phyloP scores from a whole-genome alignment of 805 yeast species.

The Candida silvatica region DNA sequence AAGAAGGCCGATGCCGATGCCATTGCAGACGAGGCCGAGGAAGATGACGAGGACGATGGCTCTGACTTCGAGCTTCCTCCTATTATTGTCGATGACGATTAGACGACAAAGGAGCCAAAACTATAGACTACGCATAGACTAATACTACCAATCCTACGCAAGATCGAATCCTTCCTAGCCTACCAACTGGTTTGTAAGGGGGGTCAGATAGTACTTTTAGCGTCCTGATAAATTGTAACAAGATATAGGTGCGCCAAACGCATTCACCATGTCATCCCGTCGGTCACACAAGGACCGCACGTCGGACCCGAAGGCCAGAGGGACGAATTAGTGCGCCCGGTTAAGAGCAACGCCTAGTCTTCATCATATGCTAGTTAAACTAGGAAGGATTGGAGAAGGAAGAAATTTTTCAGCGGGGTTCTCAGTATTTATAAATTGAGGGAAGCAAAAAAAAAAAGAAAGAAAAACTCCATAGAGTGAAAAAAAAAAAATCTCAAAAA shows the following conservation, averaged over 20 bases:
- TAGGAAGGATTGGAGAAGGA: slow-evolving; percentile 49
- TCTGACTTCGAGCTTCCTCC: slow-evolving; percentile 30
- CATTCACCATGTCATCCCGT: slow-evolving; percentile 24
- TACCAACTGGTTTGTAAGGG: slow-evolving; percentile 3
- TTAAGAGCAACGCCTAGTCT: slow-evolving; percentile 42
- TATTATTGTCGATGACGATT: slow-evolving; percentile 24
- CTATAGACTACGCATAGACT: not conserved
- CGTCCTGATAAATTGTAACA: slow-evolving; percentile 27
- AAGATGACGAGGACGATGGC: slow-evolving; percentile 11
- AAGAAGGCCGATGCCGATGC: not conserved
- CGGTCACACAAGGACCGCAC: no score
- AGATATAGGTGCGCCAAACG: slow-evolving; percentile 27
- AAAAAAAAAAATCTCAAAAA: not conserved
- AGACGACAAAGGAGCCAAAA: slow-evolving; percentile 12
- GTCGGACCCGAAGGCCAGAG: slow-evolving; percentile 9
- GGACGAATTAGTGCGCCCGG: slow-evolving; percentile 26
- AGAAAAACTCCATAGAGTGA: not conserved
- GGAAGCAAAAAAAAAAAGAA: not conserved
- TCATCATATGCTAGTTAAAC: slow-evolving; percentile 56
- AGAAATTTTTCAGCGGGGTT: slow-evolving; percentile 3
- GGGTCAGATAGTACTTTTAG: slow-evolving; percentile 25
- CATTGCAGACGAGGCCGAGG: slow-evolving; percentile 6
- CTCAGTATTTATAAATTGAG: not conserved
- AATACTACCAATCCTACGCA: slow-evolving; percentile 4
- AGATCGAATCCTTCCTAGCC: slow-evolving; percentile 1